phyloP scores from a whole-genome alignment of 495 filamentous ascomycete species.

The Hamigera avellanea region DNA sequence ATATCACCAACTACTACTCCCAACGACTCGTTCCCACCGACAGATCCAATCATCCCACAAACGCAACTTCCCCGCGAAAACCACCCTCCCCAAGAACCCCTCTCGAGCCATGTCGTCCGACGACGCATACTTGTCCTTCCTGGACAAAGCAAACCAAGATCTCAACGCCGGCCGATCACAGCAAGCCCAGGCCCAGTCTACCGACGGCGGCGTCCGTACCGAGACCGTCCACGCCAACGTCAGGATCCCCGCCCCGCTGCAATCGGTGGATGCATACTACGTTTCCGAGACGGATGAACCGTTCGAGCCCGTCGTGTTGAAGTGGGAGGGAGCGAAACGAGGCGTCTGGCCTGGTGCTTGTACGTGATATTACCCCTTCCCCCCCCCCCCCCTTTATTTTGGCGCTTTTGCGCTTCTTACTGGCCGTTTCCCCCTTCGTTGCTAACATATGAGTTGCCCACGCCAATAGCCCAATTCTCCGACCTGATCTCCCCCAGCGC shows the following conservation, averaged over 20 bases:
- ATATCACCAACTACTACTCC: neutral
- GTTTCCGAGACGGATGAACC: conserved; percentile 74
- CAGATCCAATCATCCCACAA: neutral
- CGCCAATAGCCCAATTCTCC: conserved; percentile 23
- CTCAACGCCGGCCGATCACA: conserved; percentile 31
- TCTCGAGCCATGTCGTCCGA: conserved; percentile 57
- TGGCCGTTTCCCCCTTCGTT: too few species aligned
- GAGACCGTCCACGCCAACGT: conserved; percentile 36
- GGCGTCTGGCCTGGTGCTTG: conserved; percentile 50
- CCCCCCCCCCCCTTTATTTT: conserved; percentile 3
- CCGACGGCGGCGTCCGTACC: conserved; percentile 29
- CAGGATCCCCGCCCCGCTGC: conserved; percentile 44
- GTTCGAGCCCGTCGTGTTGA: conserved; percentile 62
- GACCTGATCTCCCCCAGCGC: conserved; percentile 22
- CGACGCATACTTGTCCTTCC: conserved; percentile 67
- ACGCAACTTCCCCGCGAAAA: neutral
- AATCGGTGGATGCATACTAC: conserved; percentile 53
- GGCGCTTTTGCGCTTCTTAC: neutral
- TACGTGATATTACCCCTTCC: conserved; percentile 24
- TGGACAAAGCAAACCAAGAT: conserved; percentile 74
- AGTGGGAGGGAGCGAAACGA: conserved; percentile 42
- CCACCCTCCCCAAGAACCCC: too few species aligned
- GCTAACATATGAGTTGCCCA: too few species aligned
- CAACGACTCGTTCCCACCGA: neutral
- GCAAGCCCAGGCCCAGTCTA: conserved; percentile 8